These are phyloP conservation scores for Pezicula carpinea DNA, from an alignment of 2,329 filamentous ascomycete species.

Conservation along the genomic window DNA sequence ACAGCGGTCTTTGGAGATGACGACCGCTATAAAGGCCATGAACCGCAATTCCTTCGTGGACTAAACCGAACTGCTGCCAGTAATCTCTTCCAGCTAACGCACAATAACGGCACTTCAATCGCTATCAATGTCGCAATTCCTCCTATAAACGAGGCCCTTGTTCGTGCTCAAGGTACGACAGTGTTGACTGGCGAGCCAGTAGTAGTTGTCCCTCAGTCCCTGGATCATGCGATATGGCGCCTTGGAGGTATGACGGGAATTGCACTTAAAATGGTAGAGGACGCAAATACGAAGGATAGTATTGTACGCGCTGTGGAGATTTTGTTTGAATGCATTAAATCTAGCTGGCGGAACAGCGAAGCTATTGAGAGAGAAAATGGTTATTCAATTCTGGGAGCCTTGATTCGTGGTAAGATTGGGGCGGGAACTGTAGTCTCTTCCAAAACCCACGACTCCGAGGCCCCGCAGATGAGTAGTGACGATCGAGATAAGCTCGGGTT, in stretches of 20 bases:
- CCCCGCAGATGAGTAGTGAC: conserved; percentile 38
- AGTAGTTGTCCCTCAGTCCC: conserved; percentile 71
- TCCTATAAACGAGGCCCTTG: conserved; percentile 83
- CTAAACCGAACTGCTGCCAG: conserved; percentile 68
- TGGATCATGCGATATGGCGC: conserved; percentile 91
- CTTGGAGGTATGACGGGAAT: conserved; percentile 87
- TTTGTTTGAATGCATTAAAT: conserved; percentile 78
- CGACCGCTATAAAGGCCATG: conserved; percentile 64
- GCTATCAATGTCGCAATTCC: conserved; percentile 86
- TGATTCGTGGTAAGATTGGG: conserved; percentile 79
- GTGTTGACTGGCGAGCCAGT: conserved; percentile 80
- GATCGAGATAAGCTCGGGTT: conserved; percentile 53
- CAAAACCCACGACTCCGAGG: conserved; percentile 27
- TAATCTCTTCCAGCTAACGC: conserved; percentile 64
- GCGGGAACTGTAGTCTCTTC: conserved; percentile 35
- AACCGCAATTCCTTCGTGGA: conserved; percentile 70
- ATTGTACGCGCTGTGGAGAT: conserved; percentile 76
- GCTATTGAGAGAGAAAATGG: conserved; percentile 96
- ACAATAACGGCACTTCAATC: conserved; percentile 70
- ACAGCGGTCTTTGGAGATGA: conserved; percentile 77
- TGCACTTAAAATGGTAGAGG: conserved; percentile 78
- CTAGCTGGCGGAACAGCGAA: conserved; percentile 96
- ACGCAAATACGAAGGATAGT: conserved; percentile 64
- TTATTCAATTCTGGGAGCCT: conserved; percentile 79
- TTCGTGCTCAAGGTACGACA: conserved; percentile 73